Base-by-base conservation (phyloP, 2,329 filamentous ascomycete genomes). In the Didymella pinodella region DNA sequence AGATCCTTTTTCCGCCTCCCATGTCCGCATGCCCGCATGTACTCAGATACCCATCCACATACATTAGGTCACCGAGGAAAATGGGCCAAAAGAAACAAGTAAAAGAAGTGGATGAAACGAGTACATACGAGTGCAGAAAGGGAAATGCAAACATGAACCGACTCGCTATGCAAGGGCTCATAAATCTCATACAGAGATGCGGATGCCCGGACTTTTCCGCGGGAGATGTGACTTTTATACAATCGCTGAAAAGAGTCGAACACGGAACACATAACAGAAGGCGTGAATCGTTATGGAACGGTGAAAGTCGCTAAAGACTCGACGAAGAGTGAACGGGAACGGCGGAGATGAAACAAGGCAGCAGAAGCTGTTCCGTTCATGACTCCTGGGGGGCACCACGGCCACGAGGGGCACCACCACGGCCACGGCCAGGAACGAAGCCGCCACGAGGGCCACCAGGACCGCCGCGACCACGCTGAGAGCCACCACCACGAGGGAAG, bases 391-490 rank as follows among this genome's bases (percentile, higher is more conserved):
- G 65, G 48, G 69, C 72, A 47, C 68, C 71, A 49, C 76, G 74
- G 64, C 90, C 88, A 66, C 90, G 86, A 57, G 68, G 59, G 20
- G 71, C 67, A 56, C 86, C 86, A 64, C 91, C 89, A 69, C 91
- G 87, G 45, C 88, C 87, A 57, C 89, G 88, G 54, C 38, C 38
- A 4, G 88, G 86, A 58, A 84, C 82, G 80, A 90, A 93, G 74
- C 86, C 88, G 62, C 90, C 88, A 57, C 89, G 87, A 67, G 87
- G 82, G 63, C 85, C 77, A 28, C 69, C 68, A 40, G 75, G 68
- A 79, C 88, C 90, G 74, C 86, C 86, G 57, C 90, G 88, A 53
- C 88, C 90, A 57, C 79, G 78, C 53, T 75, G 75, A 61, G 79
- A 77, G 50, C 79, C 78, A 55, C 79, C 78, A 48, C 80, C 68